Percentiles rank a stretch among this genome's conserved stretches.
These are phyloP conservation scores for Emergomyces pasteurianus DNA, from an alignment of 2,329 filamentous ascomycete species.

Conservation along the genomic window DNA sequence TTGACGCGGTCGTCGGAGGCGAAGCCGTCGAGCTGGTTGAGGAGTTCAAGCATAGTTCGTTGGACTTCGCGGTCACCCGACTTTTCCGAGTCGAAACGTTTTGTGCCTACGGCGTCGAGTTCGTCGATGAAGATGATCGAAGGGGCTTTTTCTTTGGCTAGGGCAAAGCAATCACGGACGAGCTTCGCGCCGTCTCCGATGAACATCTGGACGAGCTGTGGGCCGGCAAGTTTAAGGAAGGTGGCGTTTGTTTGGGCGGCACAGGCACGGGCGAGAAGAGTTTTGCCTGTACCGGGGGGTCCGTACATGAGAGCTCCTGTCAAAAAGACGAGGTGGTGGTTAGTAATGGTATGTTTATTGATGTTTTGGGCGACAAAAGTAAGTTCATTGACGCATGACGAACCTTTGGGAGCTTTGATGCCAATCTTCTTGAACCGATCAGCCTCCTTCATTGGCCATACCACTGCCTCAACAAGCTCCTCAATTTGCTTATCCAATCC, in stretches of 20 bases:
- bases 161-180: constrained; percentile 90
- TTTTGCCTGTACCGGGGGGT: constrained; percentile 39
- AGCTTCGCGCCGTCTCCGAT: constrained; percentile 97
- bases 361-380: constrained; percentile 1
- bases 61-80: constrained; percentile 96
- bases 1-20: constrained; percentile 95
- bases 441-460: constrained; percentile 99
- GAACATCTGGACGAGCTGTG: constrained; percentile 98
- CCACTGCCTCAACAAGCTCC: constrained; percentile 93
- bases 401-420: constrained; percentile 98
- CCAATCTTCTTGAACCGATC: constrained; percentile 99
- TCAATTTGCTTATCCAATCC: constrained; percentile 98
- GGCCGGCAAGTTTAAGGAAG: constrained; percentile 94
- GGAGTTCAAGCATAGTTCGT: constrained; percentile 94
- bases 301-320: constrained; percentile 96
- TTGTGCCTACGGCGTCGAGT: constrained; percentile 93
- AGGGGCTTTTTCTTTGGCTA: constrained; percentile 97
- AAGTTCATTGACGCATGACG: constrained; percentile 11
- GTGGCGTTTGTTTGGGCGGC: constrained; percentile 97
- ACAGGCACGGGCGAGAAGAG: constrained; percentile 73
- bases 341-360: constrained; percentile 4
- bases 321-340: constrained; percentile 1
- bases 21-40: constrained; percentile 97
- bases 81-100: constrained; percentile 98
- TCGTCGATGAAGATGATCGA: constrained; percentile 99